These are phyloP conservation scores for Noccaea bulbosa DNA, from an alignment of 345 rosid species.

Conservation along the genomic window DNA sequence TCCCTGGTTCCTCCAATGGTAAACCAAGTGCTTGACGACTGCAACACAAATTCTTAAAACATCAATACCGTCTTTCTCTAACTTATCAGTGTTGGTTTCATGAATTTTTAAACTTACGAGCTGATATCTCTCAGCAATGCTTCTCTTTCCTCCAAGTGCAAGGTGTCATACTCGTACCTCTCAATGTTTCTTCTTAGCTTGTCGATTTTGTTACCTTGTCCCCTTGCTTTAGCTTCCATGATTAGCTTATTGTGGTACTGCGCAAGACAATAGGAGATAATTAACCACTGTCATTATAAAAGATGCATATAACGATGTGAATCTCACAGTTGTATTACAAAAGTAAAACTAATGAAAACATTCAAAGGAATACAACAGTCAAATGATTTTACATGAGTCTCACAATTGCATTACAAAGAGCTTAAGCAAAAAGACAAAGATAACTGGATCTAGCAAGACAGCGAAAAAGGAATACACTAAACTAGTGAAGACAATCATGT, in stretches of 20 bases:
- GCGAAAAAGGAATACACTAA: no score
- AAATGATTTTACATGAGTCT: neutral
- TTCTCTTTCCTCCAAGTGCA: constrained; percentile 93
- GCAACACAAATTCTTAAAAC: constrained; percentile 21
- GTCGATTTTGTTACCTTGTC: constrained; percentile 70
- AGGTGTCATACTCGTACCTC: constrained; percentile 87
- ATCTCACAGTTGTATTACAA: no score
- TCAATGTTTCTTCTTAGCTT: constrained; percentile 77
- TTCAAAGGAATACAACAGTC: no score
- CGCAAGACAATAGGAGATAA: constrained; percentile 20
- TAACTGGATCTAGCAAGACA: neutral
- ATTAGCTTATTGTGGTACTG: constrained; percentile 75
- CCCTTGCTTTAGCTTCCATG: constrained; percentile 73
- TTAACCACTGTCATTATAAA: constrained; percentile 8
- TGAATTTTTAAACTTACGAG: constrained; percentile 53
- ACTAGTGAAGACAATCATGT: neutral
- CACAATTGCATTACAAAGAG: neutral
- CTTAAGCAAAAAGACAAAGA: no score
- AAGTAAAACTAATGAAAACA: no score
- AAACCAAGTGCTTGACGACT: constrained; percentile 87
- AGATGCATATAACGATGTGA: no score
- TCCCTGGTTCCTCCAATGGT: constrained; percentile 95
- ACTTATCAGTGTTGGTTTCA: constrained; percentile 17
- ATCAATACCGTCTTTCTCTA: constrained; percentile 19
- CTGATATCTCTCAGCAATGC: constrained; percentile 93